Conservation (phyloP, 1,139 yeast species). For the Geotrichum klebahnii region DNA sequence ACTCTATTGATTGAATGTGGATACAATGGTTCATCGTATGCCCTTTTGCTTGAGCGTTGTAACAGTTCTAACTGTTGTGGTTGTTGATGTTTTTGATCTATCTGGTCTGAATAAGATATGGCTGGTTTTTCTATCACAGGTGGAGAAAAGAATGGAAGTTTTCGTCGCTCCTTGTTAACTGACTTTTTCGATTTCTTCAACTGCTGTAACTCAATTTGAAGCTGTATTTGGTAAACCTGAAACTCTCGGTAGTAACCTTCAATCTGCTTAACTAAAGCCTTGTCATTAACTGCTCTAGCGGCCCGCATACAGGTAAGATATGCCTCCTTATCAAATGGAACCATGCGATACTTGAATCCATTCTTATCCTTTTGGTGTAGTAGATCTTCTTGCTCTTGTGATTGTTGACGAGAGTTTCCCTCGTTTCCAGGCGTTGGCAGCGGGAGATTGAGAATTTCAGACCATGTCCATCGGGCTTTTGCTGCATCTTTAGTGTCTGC, state of each 20-base stretch:
- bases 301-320: conserved; percentile 15
- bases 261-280: conserved; percentile 6
- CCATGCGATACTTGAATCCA: conserved; percentile 7
- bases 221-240: conserved; percentile 4
- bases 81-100: not conserved
- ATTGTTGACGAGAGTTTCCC: too few relatives aligned
- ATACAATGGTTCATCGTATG: not conserved
- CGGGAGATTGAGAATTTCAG: conserved; percentile 20
- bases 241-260: conserved; percentile 14
- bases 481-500: conserved; percentile 24
- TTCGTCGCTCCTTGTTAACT: not conserved
- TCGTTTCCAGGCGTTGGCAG: conserved; percentile 4
- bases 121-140: not conserved
- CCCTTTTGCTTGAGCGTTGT: not conserved
- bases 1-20: not conserved
- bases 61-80: not conserved
- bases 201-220: conserved; percentile 10
- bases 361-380: conserved; percentile 7
- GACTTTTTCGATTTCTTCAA: not conserved
- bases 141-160: conserved; percentile 7
- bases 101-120: not conserved
- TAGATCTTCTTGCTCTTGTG: not conserved
- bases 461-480: conserved; percentile 30
- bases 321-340: conserved; percentile 20
- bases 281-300: conserved; percentile 12